Base-by-base conservation (phyloP, 352 stramenopile genomes). In the Globisporangium radiosum region DNA sequence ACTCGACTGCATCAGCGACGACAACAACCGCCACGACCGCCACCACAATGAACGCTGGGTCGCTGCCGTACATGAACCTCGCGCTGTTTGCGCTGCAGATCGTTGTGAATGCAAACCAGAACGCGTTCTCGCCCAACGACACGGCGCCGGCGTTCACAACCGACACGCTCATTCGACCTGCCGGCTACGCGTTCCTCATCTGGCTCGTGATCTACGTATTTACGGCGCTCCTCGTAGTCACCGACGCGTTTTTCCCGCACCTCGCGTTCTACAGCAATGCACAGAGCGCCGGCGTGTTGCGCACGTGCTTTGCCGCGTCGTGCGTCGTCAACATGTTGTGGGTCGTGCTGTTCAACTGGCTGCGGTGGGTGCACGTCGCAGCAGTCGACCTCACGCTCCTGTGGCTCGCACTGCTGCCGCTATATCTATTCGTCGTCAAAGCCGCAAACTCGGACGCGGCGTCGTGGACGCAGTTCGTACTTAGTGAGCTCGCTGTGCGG, bases 401-500 rank as follows among this genome's bases (percentile, higher is more conserved):
- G 42, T 90, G 77, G 77, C 40, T 88, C 38, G 64, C 70, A 49
- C 59, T 87, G 13, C 67, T 87, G 57, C 69, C 65, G 14, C 68
- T 90, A 49, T 90, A 90, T 62, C 59, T 87, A 38, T 87, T 83
- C 45, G 66, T 72, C 33, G 83, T 62, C 53, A 67, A 84, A 42
- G 57, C 84, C 40, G 59, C 65, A 17, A 55, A 65, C 9, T 53
- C 66, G 5, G 68, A 70, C 14, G 68, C 74, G 7, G 57, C 76
- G 4, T 49, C 71, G 37, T 88, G 76, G 73, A 62, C 64, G 38
- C 68, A 80, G 64, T 86, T 82, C 56, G 33, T 86, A 2, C 76
- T 68, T 63, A 84, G 76, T 47, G 76, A 88, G 52, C 54, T 90
- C 7, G 73, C 68, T n/a, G 63, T 88, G 9, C 75, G 74, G 0